Evolutionary conservation across 1,139 yeast genomes (phyloP).

Genomic region (Pneumocystis oryctolagi): DNA sequence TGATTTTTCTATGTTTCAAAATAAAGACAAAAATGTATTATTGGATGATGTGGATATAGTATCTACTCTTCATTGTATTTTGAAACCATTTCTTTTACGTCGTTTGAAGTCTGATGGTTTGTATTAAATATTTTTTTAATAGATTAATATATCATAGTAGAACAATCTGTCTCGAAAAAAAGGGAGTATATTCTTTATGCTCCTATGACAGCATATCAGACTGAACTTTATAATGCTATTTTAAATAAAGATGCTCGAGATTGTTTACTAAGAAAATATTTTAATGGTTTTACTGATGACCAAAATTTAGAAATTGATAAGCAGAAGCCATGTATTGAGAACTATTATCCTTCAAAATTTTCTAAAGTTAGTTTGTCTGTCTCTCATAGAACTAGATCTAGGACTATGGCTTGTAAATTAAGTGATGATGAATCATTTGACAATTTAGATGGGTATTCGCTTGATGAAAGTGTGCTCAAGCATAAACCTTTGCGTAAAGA

Average conservation of each 20-base stretch:
- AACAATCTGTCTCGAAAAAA: conserved; percentile 63
- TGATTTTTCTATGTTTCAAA: conserved; percentile 46
- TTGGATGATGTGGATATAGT: conserved; percentile 30
- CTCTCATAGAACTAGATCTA: not conserved
- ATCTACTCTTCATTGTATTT: conserved; percentile 65
- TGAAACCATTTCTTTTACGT: conserved; percentile 74
- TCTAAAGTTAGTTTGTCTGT: not conserved
- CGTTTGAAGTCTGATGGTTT: conserved; percentile 48
- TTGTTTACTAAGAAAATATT: conserved; percentile 19
- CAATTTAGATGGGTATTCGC: not conserved
- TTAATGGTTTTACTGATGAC: not conserved
- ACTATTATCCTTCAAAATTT: not conserved
- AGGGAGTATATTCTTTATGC: conserved; percentile 74
- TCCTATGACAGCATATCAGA: conserved; percentile 49
- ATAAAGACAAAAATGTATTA: conserved; percentile 17
- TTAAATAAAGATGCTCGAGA: conserved; percentile 30
- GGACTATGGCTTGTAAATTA: not conserved
- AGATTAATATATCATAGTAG: conserved; percentile 28
- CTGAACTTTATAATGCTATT: conserved; percentile 46
- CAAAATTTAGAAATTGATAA: not conserved
- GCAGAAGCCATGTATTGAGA: not conserved
- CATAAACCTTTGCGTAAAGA: not conserved
- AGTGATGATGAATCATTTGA: not conserved
- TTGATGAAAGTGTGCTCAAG: not conserved
- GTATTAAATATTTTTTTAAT: not conserved